Evolutionary conservation across 2,329 filamentous ascomycete genomes (phyloP).

Genomic region (Aureobasidium melanogenum): DNA sequence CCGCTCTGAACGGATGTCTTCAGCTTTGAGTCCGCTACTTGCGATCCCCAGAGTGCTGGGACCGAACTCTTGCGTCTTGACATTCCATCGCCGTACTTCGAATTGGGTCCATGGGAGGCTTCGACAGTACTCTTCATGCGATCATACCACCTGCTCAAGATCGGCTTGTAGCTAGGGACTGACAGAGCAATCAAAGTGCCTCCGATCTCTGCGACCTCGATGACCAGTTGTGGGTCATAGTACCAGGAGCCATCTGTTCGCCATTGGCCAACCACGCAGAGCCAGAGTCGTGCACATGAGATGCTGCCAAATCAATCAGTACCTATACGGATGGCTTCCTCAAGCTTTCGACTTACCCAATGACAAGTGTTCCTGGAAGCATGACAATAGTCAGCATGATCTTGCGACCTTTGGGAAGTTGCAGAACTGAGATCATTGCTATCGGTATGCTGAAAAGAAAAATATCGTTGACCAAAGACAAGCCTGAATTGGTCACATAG

Average conservation of each 20-base stretch:
- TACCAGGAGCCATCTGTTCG: conserved; percentile 39
- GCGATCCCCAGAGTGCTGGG: neutral
- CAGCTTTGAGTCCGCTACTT: neutral
- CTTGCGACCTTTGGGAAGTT: conserved; percentile 37
- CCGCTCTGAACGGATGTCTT: conserved; percentile 1
- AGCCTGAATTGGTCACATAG: conserved; percentile 42
- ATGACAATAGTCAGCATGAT: conserved; percentile 41
- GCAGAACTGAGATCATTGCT: conserved; percentile 38
- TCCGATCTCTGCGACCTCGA: conserved; percentile 44
- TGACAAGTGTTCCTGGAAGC: conserved; percentile 41
- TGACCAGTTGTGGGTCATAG: conserved; percentile 42
- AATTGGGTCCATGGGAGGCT: neutral
- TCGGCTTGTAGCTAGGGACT: conserved; percentile 41
- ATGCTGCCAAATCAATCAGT: conserved; percentile 22
- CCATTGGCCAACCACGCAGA: conserved; percentile 42
- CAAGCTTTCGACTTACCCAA: conserved; percentile 21
- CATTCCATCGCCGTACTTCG: neutral
- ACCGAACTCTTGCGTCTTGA: conserved; percentile 1
- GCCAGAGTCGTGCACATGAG: conserved; percentile 38
- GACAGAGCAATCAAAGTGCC: conserved; percentile 44
- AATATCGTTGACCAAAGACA: conserved; percentile 43
- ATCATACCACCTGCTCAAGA: conserved; percentile 15
- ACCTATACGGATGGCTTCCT: neutral
- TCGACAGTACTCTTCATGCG: conserved; percentile 2
- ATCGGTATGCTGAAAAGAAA: conserved; percentile 43